phyloP scores from a whole-genome alignment of 306 rosid species.

The Casuarina equisetifolia region DNA sequence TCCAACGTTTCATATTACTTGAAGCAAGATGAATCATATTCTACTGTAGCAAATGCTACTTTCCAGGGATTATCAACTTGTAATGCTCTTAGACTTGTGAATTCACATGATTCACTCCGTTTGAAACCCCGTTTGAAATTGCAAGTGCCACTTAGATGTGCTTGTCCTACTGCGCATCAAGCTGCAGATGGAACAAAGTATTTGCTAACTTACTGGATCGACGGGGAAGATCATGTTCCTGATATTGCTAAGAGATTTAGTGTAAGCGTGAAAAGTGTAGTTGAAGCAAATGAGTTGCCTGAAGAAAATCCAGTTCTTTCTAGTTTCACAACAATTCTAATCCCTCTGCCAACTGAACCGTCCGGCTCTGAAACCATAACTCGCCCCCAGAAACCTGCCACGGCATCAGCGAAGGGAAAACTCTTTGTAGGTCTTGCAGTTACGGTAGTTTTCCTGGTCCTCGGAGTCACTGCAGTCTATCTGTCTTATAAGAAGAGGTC shows the following conservation, averaged over 20 bases:
- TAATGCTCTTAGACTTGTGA: constrained; percentile 43
- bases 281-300: constrained; percentile 54
- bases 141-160: constrained; percentile 68
- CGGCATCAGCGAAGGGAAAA: constrained; percentile 17
- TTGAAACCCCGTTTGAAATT: constrained; percentile 38
- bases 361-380: constrained; percentile 34
- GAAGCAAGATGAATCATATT: constrained; percentile 22
- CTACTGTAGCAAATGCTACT: constrained; percentile 28
- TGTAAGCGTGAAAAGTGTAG: constrained; percentile 29
- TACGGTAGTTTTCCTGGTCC: constrained; percentile 13
- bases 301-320: constrained; percentile 21
- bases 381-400: constrained; percentile 17
- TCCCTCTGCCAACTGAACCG: constrained; percentile 56
- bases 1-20: constrained; percentile 38
- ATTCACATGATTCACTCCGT: constrained; percentile 31
- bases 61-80: constrained; percentile 67
- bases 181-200: constrained; percentile 40
- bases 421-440: constrained; percentile 23
- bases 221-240: constrained; percentile 36
- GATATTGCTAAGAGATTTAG: constrained; percentile 45
- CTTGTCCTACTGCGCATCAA: constrained; percentile 60
- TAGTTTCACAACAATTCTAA: constrained; percentile 55
- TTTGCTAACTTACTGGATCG: constrained; percentile 48
- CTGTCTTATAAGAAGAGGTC: constrained; percentile 31
- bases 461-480: constrained; percentile 14